These are phyloP conservation scores for Tetracladium maxilliforme DNA, from an alignment of 2,329 filamentous ascomycete genomes.

Conservation along the genomic window DNA sequence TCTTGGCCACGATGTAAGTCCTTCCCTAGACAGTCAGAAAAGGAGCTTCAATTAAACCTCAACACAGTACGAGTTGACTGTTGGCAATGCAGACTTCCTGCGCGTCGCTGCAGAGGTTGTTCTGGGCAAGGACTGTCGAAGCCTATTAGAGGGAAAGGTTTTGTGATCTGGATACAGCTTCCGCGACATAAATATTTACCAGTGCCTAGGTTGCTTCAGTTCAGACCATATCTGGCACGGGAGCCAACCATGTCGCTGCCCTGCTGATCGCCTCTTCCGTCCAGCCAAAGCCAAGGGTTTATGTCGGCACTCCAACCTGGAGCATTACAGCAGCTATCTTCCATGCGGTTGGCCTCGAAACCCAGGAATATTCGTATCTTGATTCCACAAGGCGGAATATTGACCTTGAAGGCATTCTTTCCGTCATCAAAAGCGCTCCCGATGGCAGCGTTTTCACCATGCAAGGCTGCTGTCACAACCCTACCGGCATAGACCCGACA, in stretches of 20 bases:
- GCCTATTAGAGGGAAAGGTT: background rate
- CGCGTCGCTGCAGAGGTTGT: conserved; percentile 13
- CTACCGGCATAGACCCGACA: conserved; percentile 17
- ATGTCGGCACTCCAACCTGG: conserved; percentile 17
- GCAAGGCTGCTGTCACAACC: conserved; percentile 21
- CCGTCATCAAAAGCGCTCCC: conserved; percentile 10
- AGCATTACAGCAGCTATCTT: conserved; percentile 18
- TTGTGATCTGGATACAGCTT: background rate
- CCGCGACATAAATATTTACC: background rate
- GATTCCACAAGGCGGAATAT: conserved; percentile 10
- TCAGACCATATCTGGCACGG: conserved; percentile 22
- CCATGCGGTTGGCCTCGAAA: conserved; percentile 12
- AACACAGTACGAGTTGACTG: conserved; percentile 18
- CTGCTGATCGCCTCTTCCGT: conserved; percentile 13
- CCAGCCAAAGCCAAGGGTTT: conserved; percentile 10
- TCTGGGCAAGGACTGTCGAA: conserved; percentile 12
- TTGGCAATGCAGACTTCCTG: conserved; percentile 15
- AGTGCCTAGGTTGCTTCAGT: conserved; percentile 15
- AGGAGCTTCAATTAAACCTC: conserved; percentile 1
- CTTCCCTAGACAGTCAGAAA: background rate
- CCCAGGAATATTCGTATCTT: conserved; percentile 15
- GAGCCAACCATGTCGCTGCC: conserved; percentile 19
- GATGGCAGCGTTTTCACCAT: conserved; percentile 17
- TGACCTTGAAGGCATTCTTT: conserved; percentile 12
- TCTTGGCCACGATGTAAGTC: conserved; percentile 13